Evolutionary conservation across 2,329 filamentous ascomycete genomes (phyloP).

Genomic region (Macroventuria anomochaeta): DNA sequence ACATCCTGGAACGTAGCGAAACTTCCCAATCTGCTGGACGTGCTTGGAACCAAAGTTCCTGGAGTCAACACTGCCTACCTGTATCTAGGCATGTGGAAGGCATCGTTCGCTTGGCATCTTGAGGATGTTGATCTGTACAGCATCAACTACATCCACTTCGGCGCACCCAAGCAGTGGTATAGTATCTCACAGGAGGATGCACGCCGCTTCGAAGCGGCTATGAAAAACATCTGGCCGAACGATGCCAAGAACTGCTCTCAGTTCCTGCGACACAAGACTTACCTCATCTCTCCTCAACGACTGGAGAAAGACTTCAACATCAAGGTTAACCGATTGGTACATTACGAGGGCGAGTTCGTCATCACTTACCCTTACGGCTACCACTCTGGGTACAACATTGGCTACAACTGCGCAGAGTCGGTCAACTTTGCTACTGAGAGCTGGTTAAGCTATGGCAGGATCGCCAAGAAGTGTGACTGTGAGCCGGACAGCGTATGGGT

Average conservation of each 20-base stretch:
- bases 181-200: slow-evolving; percentile 97
- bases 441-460: slow-evolving; percentile 93
- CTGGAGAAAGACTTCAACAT: slow-evolving; percentile 90
- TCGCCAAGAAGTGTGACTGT: slow-evolving; percentile 96
- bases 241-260: slow-evolving; percentile 96
- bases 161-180: slow-evolving; percentile 99
- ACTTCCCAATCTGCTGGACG: slow-evolving; percentile 89
- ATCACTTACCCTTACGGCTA: slow-evolving; percentile 99
- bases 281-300: slow-evolving; percentile 89
- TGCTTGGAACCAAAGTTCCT: slow-evolving; percentile 92
- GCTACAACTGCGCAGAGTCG: slow-evolving; percentile 98
- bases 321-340: slow-evolving; percentile 93
- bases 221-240: slow-evolving; percentile 93
- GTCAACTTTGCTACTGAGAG: slow-evolving; percentile 97
- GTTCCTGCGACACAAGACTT: slow-evolving; percentile 96
- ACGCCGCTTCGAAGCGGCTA: slow-evolving; percentile 88
- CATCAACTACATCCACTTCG: slow-evolving; percentile 99
- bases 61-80: slow-evolving; percentile 98
- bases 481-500: slow-evolving; percentile 99
- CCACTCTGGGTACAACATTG: slow-evolving; percentile 96
- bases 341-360: slow-evolving; percentile 96
- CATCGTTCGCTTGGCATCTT: slow-evolving; percentile 98
- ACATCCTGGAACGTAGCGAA: slow-evolving; percentile 94
- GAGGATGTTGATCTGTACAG: slow-evolving; percentile 99
- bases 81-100: slow-evolving; percentile 99